Evolutionary conservation across 768 basidiomycete species (phyloP), one percentile per base, ranked within the genome.

Genomic region (Coprinellus aureogranulatus): DNA sequence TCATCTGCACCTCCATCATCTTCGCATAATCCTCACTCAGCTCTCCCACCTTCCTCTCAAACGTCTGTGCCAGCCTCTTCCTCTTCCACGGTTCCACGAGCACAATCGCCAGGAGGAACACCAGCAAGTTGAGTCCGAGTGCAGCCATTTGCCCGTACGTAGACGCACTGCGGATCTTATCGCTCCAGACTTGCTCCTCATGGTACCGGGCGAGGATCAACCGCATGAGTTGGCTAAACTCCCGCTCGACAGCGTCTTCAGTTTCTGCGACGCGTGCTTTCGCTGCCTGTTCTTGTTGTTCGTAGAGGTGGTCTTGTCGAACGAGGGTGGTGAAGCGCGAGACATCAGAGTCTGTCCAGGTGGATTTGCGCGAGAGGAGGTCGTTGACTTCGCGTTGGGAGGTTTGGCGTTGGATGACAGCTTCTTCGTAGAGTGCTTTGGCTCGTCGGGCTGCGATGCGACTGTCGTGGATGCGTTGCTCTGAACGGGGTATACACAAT

Each of bases 121-220:
- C 89, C 53, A 90, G 60, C 74, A 98, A 72, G 72, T 99, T 99
- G 60, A 96, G 82, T 12, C 85, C 88, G 23, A 98, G 80, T 54
- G 86, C 95, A 4, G 86, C 87, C 58, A 98, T 76, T 40, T 88
- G 89, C 2, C 94, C 95, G 69, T 98, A 98, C 4, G 97, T 98
- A 60, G 92, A 94, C 26, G 90, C 89, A 64, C 91, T 93, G 34
- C 97, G 86, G 59, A 99, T 97, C 75, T 99, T 99, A 78, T 99
- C 96, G 53, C 92, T 94, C 97, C 97, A 99, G 2, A 98, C 86
- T 70, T 99, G 97, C 69, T 99, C 97, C 73, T 98, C 96, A 75
- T 98, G 96, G 71, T 98, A 98, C 39, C 96, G 82, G 49, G 84
- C 86, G 58, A 99, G 81, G 65, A 98, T 98, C 10, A 83, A 78